phyloP scores from a whole-genome alignment of 306 rosid species.

The Betula pendula region DNA sequence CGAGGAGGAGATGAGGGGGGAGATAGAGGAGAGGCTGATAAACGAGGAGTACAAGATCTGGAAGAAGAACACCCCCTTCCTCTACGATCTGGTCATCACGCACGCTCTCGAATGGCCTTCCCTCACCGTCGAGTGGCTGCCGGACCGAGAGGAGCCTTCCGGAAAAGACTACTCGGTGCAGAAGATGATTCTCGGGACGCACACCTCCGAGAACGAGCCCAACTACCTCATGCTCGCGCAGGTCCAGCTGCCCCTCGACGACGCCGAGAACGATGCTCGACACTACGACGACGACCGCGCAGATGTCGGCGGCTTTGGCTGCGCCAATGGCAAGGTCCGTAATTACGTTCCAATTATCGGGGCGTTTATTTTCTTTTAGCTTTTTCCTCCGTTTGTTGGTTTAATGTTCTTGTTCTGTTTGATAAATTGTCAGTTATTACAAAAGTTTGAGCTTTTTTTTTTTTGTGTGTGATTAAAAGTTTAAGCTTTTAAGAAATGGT shows the following conservation, averaged over 20 bases:
- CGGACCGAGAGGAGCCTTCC: slow-evolving; percentile 83
- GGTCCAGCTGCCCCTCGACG: slow-evolving; percentile 93
- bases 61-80: slow-evolving; percentile 96
- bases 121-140: slow-evolving; percentile 95
- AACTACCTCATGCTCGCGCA: slow-evolving; percentile 96
- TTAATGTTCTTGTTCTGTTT: too few relatives aligned
- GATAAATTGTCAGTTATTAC: too few relatives aligned
- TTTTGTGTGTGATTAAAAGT: too few relatives aligned
- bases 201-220: slow-evolving; percentile 94
- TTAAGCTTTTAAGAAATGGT: too few relatives aligned
- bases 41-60: slow-evolving; percentile 99
- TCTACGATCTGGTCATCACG: slow-evolving; percentile 90
- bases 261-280: slow-evolving; percentile 92
- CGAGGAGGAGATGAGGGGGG: slow-evolving; percentile 96
- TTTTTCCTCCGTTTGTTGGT: neutral
- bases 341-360: neutral
- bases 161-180: slow-evolving; percentile 96
- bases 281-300: slow-evolving; percentile 86
- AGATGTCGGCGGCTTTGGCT: slow-evolving; percentile 82
- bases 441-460: too few relatives aligned
- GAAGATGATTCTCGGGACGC: slow-evolving; percentile 91
- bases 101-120: slow-evolving; percentile 99
- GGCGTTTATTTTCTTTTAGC: neutral
- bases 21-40: slow-evolving; percentile 85
- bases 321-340: slow-evolving; percentile 81